These are phyloP conservation scores for Leishmania turanica DNA, from an alignment of 208 protist species.

Conservation along the genomic window DNA sequence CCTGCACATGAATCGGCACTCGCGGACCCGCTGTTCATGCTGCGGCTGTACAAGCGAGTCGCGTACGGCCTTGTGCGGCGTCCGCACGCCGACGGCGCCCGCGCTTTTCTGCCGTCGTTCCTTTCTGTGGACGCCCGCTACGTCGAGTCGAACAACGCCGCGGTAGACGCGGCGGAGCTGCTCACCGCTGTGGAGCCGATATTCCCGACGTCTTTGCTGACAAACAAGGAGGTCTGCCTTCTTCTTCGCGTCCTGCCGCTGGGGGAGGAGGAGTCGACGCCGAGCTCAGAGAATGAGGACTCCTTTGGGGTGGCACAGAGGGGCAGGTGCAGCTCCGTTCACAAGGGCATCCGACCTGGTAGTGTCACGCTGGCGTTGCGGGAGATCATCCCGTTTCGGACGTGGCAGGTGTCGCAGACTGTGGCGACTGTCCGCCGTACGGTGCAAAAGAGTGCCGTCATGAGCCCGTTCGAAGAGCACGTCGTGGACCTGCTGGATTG, in stretches of 20 bases:
- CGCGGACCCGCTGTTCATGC: constrained; percentile 52
- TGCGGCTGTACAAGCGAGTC: constrained; percentile 52
- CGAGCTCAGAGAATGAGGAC: background rate
- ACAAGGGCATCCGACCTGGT: constrained; percentile 24
- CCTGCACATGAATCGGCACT: constrained; percentile 7
- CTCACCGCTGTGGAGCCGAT: constrained; percentile 41
- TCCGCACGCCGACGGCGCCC: background rate
- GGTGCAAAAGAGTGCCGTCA: constrained; percentile 30
- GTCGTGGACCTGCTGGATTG: constrained; percentile 34
- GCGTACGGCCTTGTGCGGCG: constrained; percentile 38
- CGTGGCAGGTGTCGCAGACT: constrained; percentile 26
- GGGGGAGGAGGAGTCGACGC: constrained; percentile 26
- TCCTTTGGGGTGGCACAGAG: background rate
- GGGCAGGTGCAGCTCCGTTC: constrained; percentile 2
- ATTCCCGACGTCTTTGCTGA: constrained; percentile 41
- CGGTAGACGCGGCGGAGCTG: constrained; percentile 15
- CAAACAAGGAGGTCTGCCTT: constrained; percentile 56
- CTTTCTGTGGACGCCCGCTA: constrained; percentile 29
- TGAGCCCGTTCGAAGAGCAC: constrained; percentile 48
- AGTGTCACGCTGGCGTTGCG: constrained; percentile 31
- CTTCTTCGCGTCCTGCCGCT: constrained; percentile 49
- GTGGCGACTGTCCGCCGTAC: constrained; percentile 14
- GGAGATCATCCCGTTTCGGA: constrained; percentile 27
- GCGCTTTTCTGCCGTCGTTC: constrained; percentile 26
- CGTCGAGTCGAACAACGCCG: constrained; percentile 9